Percentiles rank a stretch among this genome's conserved stretches.
Conservation (phyloP, 2,329 filamentous ascomycete species). For the Periconia digitata region DNA sequence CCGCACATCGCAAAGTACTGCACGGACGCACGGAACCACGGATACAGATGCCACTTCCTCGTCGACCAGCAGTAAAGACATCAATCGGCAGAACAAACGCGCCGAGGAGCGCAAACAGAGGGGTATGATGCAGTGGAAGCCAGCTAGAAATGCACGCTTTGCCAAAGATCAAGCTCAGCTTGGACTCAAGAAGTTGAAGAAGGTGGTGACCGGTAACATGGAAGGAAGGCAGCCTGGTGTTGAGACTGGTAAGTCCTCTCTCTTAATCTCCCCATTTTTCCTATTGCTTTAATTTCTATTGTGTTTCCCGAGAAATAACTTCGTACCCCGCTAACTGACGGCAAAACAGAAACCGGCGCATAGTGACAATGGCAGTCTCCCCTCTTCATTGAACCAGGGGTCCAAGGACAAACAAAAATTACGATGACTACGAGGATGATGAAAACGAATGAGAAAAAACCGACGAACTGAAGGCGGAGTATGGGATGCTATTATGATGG, state of each 20-base stretch:
- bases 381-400: no score
- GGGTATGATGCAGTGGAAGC: constrained; percentile 93
- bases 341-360: constrained; percentile 2
- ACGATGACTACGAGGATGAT: no score
- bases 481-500: no score
- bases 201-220: constrained; percentile 70
- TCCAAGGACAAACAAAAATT: no score
- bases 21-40: constrained; percentile 27
- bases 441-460: no score
- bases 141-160: constrained; percentile 81
- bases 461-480: no score
- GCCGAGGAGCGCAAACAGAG: constrained; percentile 79
- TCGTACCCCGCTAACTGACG: background rate
- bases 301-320: no score
- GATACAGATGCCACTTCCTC: constrained; percentile 16
- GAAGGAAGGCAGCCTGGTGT: constrained; percentile 83
- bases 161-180: constrained; percentile 85
- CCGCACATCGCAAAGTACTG: constrained; percentile 29
- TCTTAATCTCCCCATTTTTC: background rate
- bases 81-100: constrained; percentile 68
- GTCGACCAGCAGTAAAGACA: constrained; percentile 53
- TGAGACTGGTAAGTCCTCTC: constrained; percentile 68
- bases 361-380: background rate
- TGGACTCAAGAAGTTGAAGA: constrained; percentile 73
- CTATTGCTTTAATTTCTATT: background rate